Evolutionary conservation across 331 rosid genomes (phyloP).

Genomic region (Arachis monticola): DNA sequence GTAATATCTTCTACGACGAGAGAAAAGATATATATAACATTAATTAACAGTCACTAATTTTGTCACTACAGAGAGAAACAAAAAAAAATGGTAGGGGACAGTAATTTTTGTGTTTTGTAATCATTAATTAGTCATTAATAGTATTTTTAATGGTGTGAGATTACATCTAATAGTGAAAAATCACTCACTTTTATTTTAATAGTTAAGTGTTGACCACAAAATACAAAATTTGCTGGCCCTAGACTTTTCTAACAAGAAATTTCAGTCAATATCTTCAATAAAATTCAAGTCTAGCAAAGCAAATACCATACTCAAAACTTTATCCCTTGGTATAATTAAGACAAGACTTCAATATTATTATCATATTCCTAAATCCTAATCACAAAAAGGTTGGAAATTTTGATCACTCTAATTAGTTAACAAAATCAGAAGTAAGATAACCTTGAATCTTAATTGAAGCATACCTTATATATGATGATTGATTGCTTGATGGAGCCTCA

Average conservation of each 20-base stretch:
- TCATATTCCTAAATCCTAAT: neutral
- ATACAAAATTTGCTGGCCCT: too few relatives aligned
- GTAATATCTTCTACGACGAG: constrained; percentile 9
- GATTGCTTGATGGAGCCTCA: neutral
- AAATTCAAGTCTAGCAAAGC: constrained; percentile 33
- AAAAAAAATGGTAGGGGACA: too few relatives aligned
- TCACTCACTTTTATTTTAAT: too few relatives aligned
- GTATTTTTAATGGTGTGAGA: too few relatives aligned
- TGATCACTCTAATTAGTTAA: constrained; percentile 36
- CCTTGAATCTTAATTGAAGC: constrained; percentile 25
- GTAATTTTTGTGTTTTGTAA: too few relatives aligned
- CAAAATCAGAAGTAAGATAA: constrained; percentile 32
- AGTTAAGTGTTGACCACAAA: too few relatives aligned
- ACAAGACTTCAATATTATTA: neutral
- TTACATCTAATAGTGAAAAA: too few relatives aligned
- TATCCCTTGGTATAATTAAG: neutral
- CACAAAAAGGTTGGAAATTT: constrained; percentile 29
- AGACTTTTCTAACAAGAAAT: too few relatives aligned
- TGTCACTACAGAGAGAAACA: constrained; percentile 38
- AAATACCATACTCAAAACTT: constrained; percentile 39
- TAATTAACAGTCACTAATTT: neutral
- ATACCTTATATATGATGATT: neutral
- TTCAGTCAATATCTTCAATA: constrained; percentile 2
- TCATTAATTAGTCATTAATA: too few relatives aligned
- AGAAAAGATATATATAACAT: constrained; percentile 13